Percentiles rank a stretch among this genome's conserved stretches.
Evolutionary conservation across 345 rosid species (phyloP).

Genomic region (Arabis hirsuta): DNA sequence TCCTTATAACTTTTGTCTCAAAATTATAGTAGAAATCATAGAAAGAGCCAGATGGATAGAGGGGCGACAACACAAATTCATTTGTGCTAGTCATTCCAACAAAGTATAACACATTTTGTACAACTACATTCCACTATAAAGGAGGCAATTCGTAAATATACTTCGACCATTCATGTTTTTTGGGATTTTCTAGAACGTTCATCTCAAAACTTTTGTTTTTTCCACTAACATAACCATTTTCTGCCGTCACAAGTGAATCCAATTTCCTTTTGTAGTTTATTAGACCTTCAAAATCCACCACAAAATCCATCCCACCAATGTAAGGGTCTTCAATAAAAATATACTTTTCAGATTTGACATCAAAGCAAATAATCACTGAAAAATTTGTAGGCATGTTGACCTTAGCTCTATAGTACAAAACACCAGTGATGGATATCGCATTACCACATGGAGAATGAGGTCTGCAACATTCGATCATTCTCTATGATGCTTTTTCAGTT

Average conservation of each 20-base stretch:
- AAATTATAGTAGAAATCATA: constrained; percentile 3
- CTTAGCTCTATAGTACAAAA: not conserved
- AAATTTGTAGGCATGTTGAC: too few relatives aligned
- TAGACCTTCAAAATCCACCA: not conserved
- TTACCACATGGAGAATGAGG: not conserved
- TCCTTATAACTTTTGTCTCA: not conserved
- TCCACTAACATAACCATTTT: not conserved
- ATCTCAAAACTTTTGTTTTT: not conserved
- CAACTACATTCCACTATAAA: not conserved
- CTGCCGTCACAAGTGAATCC: not conserved
- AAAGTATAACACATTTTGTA: not conserved
- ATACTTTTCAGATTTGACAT: not conserved
- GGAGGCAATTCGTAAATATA: not conserved
- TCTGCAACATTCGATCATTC: not conserved
- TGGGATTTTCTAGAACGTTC: constrained; percentile 2
- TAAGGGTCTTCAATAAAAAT: not conserved
- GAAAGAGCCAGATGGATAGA: not conserved
- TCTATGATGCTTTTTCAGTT: not conserved
- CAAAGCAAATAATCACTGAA: not conserved
- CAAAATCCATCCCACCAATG: too few relatives aligned
- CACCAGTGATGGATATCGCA: not conserved
- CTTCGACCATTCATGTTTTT: not conserved
- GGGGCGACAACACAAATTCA: not conserved
- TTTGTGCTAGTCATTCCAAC: not conserved
- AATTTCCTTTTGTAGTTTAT: not conserved